Conservation (phyloP, 805 yeast species). For the Cyberlindnera subsufficiens region DNA sequence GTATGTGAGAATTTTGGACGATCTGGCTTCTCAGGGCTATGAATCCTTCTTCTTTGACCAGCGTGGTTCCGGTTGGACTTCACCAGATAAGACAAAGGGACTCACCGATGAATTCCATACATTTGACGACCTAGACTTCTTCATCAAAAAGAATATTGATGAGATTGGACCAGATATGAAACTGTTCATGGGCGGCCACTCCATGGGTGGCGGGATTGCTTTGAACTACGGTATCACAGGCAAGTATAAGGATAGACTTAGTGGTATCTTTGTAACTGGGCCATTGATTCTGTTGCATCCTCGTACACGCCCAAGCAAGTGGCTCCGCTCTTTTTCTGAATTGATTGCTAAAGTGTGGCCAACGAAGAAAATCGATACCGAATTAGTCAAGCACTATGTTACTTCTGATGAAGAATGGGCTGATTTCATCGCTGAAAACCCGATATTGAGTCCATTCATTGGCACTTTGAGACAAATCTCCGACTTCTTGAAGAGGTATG, state of each 20-base stretch:
- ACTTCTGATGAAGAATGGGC: constrained; percentile 44
- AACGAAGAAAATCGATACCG: constrained; percentile 46
- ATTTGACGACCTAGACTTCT: constrained; percentile 54
- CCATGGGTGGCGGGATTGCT: constrained; percentile 78
- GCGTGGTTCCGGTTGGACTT: constrained; percentile 69
- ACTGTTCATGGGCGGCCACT: constrained; percentile 57
- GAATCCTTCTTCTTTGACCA: constrained; percentile 69
- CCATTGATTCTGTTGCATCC: constrained; percentile 60
- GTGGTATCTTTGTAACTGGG: constrained; percentile 45
- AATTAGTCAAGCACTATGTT: constrained; percentile 46
- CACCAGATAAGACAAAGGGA: constrained; percentile 48
- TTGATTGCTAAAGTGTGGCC: constrained; percentile 38
- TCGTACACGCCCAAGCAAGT: constrained; percentile 45
- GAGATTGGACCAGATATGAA: constrained; percentile 30
- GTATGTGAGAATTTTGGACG: constrained; percentile 49
- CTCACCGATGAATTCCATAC: constrained; percentile 49
- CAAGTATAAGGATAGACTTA: constrained; percentile 37
- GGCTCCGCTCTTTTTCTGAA: constrained; percentile 38
- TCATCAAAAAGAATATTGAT: constrained; percentile 40
- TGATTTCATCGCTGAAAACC: constrained; percentile 38
- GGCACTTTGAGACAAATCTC: constrained; percentile 52
- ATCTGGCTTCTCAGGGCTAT: constrained; percentile 45
- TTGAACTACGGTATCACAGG: constrained; percentile 60
- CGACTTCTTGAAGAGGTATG: constrained; percentile 45
- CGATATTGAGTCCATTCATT: constrained; percentile 37